A percentile compares a stretch with the other conserved stretches of the same genome.
Conservation (phyloP, 768 basidiomycete species). For the Dacryopinax spathularia region DNA sequence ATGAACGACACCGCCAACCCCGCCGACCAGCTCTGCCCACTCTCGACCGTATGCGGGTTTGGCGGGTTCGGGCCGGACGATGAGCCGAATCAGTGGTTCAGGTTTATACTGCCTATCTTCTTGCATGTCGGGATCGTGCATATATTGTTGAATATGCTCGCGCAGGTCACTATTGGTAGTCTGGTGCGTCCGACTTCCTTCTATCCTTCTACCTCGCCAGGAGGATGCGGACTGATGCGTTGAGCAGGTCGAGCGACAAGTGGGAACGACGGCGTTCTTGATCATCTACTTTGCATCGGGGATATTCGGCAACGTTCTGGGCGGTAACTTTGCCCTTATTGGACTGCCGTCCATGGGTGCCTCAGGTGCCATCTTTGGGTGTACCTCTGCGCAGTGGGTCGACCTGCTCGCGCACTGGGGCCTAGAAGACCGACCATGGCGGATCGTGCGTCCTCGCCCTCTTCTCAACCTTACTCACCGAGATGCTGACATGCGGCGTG, state of each 20-base stretch:
- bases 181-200: conserved; percentile 33
- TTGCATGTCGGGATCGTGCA: conserved; percentile 95
- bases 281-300: conserved; percentile 81
- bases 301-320: conserved; percentile 81
- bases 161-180: conserved; percentile 64
- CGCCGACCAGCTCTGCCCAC: conserved; percentile 48
- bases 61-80: conserved; percentile 43
- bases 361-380: conserved; percentile 84
- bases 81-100: conserved; percentile 43
- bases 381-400: conserved; percentile 64
- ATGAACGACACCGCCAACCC: conserved; percentile 77
- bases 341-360: conserved; percentile 84
- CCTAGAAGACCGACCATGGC: conserved; percentile 66
- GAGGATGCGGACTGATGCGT: background rate
- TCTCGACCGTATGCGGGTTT: conserved; percentile 79
- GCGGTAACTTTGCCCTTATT: conserved; percentile 83
- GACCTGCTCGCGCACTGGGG: conserved; percentile 88
- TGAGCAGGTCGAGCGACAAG: conserved; percentile 77
- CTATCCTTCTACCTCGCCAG: background rate
- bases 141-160: conserved; percentile 76
- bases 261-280: conserved; percentile 76
- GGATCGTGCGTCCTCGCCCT: conserved; percentile 39
- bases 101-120: conserved; percentile 80
- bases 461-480: background rate
- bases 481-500: background rate